phyloP scores from a whole-genome alignment of 331 rosid genomes.

The Cydonia oblonga region DNA sequence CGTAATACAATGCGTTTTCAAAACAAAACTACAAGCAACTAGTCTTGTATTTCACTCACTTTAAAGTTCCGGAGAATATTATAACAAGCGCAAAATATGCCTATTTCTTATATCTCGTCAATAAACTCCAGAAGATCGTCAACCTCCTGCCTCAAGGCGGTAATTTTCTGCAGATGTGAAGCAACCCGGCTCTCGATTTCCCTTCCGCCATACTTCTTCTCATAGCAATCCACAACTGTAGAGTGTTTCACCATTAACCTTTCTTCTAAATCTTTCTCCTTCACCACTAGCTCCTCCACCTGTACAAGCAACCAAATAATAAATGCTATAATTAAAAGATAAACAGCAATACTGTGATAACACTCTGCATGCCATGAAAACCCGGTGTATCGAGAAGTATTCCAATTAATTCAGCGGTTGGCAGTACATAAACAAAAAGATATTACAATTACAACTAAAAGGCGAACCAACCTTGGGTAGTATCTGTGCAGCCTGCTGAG shows the following conservation, averaged over 20 bases:
- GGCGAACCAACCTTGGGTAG: slow-evolving; percentile 56
- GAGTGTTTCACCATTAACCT: slow-evolving; percentile 69
- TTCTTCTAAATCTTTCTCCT: slow-evolving; percentile 85
- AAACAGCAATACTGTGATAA: background rate
- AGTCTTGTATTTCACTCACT: background rate
- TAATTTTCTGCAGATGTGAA: slow-evolving; percentile 61
- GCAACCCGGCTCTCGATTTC: slow-evolving; percentile 86
- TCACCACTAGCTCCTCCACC: slow-evolving; percentile 81
- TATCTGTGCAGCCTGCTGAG: slow-evolving; percentile 69
- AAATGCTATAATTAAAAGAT: slow-evolving; percentile 1
- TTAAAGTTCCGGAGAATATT: background rate
- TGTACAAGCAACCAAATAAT: slow-evolving; percentile 16
- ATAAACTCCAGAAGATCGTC: slow-evolving; percentile 73
- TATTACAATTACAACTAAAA: background rate
- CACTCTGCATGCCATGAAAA: background rate
- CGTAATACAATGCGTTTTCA: background rate
- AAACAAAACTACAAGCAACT: background rate
- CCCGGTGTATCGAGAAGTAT: background rate
- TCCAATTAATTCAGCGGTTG: background rate
- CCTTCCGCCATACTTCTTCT: slow-evolving; percentile 76
- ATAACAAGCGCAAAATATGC: background rate
- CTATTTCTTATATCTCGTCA: slow-evolving; percentile 51
- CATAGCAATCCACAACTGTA: slow-evolving; percentile 74
- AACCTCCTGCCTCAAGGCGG: slow-evolving; percentile 63
- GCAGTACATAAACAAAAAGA: background rate